A percentile compares a stretch with the other conserved stretches of the same genome.
Conservation (phyloP, 805 yeast genomes). For the Sporopachydermia lactativora region DNA sequence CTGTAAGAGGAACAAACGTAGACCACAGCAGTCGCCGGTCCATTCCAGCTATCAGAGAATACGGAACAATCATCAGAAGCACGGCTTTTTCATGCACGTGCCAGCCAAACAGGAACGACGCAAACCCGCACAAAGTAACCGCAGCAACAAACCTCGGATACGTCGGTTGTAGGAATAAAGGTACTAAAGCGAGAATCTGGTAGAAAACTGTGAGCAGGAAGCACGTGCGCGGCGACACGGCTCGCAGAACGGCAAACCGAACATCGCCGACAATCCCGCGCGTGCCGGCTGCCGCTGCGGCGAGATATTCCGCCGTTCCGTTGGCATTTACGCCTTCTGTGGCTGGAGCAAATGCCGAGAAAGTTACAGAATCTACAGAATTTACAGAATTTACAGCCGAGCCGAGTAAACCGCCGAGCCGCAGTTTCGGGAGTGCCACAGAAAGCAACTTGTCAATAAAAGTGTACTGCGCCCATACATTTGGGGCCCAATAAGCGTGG, state of each 20-base stretch:
- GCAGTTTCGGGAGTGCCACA: conserved; percentile 21
- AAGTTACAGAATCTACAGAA: too few relatives aligned
- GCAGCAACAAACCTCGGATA: conserved; percentile 72
- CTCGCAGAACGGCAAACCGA: conserved; percentile 66
- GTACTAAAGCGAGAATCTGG: conserved; percentile 65
- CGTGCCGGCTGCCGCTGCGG: conserved; percentile 35
- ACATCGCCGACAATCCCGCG: conserved; percentile 91
- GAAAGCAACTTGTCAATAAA: conserved; percentile 61
- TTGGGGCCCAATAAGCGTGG: conserved; percentile 99
- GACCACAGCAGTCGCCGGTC: conserved; percentile 66
- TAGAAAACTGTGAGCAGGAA: conserved; percentile 73
- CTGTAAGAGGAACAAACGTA: conserved; percentile 31
- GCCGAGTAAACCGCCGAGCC: conserved; percentile 3
- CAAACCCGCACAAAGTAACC: conserved; percentile 77
- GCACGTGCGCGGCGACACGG: conserved; percentile 63
- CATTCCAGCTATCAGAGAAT: conserved; percentile 56
- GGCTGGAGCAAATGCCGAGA: conserved; percentile 4
- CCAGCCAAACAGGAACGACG: conserved; percentile 94
- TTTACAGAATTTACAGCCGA: too few relatives aligned
- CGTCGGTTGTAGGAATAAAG: conserved; percentile 52
- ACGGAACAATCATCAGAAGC: conserved; percentile 78
- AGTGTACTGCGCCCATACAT: conserved; percentile 91
- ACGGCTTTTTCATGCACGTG: conserved; percentile 98
- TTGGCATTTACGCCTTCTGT: conserved; percentile 20
- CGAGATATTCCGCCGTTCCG: conserved; percentile 16